Conservation (phyloP, 2,329 filamentous ascomycete genomes). For the Sporothrix dimorphospora region DNA sequence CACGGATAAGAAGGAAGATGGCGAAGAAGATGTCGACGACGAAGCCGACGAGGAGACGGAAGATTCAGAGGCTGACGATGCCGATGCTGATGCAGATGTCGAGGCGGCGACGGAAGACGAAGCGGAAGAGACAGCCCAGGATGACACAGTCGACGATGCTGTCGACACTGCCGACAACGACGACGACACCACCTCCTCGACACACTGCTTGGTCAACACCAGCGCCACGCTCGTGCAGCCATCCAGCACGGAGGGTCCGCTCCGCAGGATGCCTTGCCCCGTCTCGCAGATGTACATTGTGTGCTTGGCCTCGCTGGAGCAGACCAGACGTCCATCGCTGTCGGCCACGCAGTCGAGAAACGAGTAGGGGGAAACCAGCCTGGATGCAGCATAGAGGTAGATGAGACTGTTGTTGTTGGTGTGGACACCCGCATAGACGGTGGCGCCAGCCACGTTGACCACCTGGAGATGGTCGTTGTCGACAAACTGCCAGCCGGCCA, state of each 20-base stretch:
- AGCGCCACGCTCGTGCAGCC: not conserved
- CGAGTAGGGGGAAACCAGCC: not conserved
- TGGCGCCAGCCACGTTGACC: not conserved
- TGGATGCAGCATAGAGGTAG: not conserved
- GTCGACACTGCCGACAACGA: not conserved
- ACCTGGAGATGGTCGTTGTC: not conserved
- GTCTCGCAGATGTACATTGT: conserved; percentile 31
- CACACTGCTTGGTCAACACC: not conserved
- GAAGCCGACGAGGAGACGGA: not conserved
- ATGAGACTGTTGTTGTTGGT: conserved; percentile 7
- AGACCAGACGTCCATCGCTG: conserved; percentile 19
- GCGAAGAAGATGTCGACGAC: not conserved
- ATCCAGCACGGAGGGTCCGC: not conserved
- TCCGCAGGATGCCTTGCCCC: conserved; percentile 12
- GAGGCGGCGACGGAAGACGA: not conserved
- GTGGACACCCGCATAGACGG: conserved; percentile 1
- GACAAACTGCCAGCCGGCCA: not conserved
- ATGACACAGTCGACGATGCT: not conserved
- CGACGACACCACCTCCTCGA: not conserved
- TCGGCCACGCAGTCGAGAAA: conserved; percentile 1
- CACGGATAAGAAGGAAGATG: not conserved
- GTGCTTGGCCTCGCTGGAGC: conserved; percentile 25
- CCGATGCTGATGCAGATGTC: not conserved
- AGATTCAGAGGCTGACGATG: not conserved
- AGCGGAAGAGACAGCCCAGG: not conserved